Base-by-base conservation (phyloP, 495 filamentous ascomycete genomes). In the Xylaria castorea region DNA sequence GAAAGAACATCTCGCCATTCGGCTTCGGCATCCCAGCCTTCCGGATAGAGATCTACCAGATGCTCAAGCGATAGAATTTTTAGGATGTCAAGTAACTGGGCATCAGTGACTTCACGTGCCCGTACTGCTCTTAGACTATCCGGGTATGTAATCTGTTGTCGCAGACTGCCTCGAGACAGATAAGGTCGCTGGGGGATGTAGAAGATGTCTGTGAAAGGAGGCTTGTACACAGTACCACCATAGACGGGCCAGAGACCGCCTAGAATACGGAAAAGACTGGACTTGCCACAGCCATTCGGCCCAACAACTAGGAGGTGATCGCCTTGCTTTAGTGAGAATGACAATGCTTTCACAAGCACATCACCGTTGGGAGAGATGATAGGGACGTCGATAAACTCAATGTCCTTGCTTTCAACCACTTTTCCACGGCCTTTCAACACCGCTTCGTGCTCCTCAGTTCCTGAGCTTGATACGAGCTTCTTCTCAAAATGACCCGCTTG, bases 161-260 rank as follows among this genome's bases (percentile, higher is more conserved):
- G 90, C 30, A 99, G 89, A 1, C 91, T 92, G 22, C 96, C 96
- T 36, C 92, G 89, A 38, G 92, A 94, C 2, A 99, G 87, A 78
- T 99, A 99, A 0, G 96, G 96, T 1, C 96, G 91, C 78, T 99
- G 96, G 0, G 96, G 96, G 76, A 99, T 97, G 83, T 99, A 99
- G 85, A 98, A 99, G 77, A 99, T 98, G 75, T 95, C 92, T 57
- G 91, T 88, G 74, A 93, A 93, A 0, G 91, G 90, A 6, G 97
- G 96, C 79, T 97, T 98, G 75, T 91, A 88, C 32, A 99, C 96
- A 1, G 87, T 92, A 48, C 96, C 96, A 70, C 96, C 96, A 82
- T 98, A 98, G 42, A 98, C 97, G n/a, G 96, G 96, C 96, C 96
- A 99, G 1, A 99, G 88, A 9, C 96, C 96, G 64, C 96, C 96